phyloP scores from a whole-genome alignment of 225 moss, liverwort and hornwort genomes.

The Neckera pumila region DNA sequence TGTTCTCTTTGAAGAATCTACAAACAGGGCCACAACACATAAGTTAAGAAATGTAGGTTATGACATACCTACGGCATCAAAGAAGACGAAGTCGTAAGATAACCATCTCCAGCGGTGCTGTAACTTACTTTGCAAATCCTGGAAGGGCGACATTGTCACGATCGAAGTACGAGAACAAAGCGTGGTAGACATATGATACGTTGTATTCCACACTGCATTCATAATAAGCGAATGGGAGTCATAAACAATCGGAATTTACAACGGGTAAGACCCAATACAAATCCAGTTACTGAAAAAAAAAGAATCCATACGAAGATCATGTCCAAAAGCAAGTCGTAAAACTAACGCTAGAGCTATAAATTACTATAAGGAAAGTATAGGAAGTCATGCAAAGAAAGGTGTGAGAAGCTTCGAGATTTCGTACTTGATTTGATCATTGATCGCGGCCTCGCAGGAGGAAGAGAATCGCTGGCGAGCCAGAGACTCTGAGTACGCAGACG shows the following conservation, averaged over 20 bases:
- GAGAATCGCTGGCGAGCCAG: slow-evolving; percentile 67
- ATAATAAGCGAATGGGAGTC: neutral
- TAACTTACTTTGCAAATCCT: slow-evolving; percentile 80
- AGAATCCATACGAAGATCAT: neutral
- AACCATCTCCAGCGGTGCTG: neutral
- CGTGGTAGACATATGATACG: slow-evolving; percentile 89
- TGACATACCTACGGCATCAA: neutral
- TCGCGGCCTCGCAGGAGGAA: slow-evolving; percentile 53
- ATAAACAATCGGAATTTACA: neutral
- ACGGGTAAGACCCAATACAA: neutral
- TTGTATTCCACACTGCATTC: slow-evolving; percentile 88
- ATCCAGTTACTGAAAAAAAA: neutral
- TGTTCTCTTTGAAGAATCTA: slow-evolving; percentile 74
- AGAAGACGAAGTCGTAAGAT: neutral
- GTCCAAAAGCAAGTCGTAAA: neutral
- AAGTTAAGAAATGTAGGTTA: neutral
- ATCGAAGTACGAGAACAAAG: slow-evolving; percentile 79
- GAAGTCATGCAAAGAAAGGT: neutral
- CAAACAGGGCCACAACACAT: neutral
- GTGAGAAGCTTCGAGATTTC: neutral
- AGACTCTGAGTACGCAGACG: slow-evolving; percentile 30
- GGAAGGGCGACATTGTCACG: slow-evolving; percentile 86
- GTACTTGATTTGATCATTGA: slow-evolving; percentile 93
- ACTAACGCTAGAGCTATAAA: neutral
- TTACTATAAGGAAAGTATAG: neutral